Percentiles rank a stretch among this genome's conserved stretches.
These are phyloP conservation scores for Nicotiana knightiana DNA, from an alignment of 257 asterid genomes.

Conservation along the genomic window DNA sequence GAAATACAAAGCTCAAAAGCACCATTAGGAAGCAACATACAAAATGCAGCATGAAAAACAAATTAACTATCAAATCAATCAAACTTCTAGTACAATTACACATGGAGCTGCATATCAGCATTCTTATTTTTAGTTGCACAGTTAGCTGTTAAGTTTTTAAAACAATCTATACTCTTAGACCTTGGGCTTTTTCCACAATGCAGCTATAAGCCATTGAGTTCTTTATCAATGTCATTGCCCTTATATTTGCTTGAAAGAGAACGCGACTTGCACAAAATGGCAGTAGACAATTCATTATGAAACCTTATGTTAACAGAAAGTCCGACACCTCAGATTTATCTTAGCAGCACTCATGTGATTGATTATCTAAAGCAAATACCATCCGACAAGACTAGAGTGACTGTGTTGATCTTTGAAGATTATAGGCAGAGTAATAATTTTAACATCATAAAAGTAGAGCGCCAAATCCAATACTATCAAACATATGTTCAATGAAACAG, in stretches of 20 bases:
- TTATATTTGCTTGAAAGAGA: background rate
- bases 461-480: background rate
- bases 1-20: background rate
- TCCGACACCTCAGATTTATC: background rate
- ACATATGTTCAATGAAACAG: background rate
- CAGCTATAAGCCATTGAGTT: background rate
- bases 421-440: background rate
- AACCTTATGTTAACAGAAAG: background rate
- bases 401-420: background rate
- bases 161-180: background rate
- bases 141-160: background rate
- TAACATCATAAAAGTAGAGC: background rate
- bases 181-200: background rate
- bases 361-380: background rate
- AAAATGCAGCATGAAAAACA: background rate
- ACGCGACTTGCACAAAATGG: background rate
- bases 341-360: background rate
- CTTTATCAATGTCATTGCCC: background rate
- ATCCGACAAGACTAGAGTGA: background rate
- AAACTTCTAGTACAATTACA: background rate
- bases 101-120: background rate
- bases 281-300: background rate
- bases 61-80: background rate
- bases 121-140: background rate
- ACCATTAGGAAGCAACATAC: background rate